Percentiles rank a stretch among this genome's conserved stretches.
Conservation (phyloP, 257 asterid genomes). For the Ehretia macrophylla region DNA sequence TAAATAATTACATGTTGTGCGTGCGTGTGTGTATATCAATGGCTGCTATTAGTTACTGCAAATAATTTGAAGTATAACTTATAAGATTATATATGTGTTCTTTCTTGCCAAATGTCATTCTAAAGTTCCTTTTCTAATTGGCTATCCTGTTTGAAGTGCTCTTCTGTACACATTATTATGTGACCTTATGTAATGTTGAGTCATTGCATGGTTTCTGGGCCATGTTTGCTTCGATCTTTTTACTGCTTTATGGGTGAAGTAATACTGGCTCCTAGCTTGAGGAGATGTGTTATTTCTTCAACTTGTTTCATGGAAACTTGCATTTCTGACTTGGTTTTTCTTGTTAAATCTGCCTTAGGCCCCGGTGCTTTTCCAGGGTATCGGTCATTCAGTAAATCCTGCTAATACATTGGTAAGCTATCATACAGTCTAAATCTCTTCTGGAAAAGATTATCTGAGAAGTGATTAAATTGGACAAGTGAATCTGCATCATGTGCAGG, state of each 20-base stretch:
- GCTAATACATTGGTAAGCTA: slow-evolving; percentile 68
- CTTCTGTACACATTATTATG: background rate
- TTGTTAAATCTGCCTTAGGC: slow-evolving; percentile 39
- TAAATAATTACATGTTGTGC: background rate
- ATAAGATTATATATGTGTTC: no score
- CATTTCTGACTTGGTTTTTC: slow-evolving; percentile 4
- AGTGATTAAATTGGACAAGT: background rate
- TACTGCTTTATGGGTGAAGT: background rate
- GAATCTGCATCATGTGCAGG: slow-evolving; percentile 35
- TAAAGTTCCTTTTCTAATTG: background rate
- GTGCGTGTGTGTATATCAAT: background rate
- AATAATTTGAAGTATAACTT: no score
- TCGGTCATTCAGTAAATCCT: slow-evolving; percentile 75
- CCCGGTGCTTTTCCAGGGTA: slow-evolving; percentile 83
- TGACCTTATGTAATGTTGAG: background rate
- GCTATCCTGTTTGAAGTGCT: no score
- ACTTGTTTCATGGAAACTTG: background rate
- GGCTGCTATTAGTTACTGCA: background rate
- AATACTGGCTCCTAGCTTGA: background rate
- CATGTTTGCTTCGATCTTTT: background rate
- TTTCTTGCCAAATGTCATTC: background rate
- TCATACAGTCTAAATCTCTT: background rate
- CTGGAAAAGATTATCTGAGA: background rate
- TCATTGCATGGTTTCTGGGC: background rate
- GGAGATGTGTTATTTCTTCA: background rate